Conservation (phyloP, 2,329 filamentous ascomycete genomes). For the Colletotrichum australisinense region DNA sequence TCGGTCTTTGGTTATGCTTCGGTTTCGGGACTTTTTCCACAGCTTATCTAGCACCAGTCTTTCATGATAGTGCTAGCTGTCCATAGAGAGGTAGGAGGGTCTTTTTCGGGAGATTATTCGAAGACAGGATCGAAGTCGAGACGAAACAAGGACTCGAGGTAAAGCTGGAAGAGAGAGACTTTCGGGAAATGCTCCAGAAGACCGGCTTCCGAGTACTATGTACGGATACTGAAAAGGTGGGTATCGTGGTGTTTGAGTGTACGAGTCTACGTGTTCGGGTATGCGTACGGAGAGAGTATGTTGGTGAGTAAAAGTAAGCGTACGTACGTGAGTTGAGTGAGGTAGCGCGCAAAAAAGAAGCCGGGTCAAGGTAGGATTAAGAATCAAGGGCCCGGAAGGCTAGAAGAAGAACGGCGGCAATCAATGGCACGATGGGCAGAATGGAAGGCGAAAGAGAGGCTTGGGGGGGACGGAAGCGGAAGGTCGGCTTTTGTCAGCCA, state of each 20-base stretch:
- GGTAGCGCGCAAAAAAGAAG: not conserved
- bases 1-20: constrained; percentile 25
- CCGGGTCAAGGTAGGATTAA: constrained; percentile 6
- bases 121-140: not conserved
- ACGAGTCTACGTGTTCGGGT: not conserved
- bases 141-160: not conserved
- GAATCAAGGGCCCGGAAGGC: constrained; percentile 13
- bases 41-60: constrained; percentile 15
- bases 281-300: constrained; percentile 10
- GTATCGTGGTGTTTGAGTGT: constrained; percentile 14
- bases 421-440: constrained; percentile 23
- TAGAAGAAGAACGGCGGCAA: constrained; percentile 19
- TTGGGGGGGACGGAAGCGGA: constrained; percentile 25
- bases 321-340: not conserved
- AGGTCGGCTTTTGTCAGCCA: constrained; percentile 36
- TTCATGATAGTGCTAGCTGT: constrained; percentile 33
- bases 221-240: constrained; percentile 11
- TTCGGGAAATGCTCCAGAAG: constrained; percentile 29
- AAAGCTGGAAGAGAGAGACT: not conserved
- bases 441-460: not conserved
- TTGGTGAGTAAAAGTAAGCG: not conserved
- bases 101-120: not conserved
- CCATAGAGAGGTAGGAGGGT: constrained; percentile 4
- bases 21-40: constrained; percentile 19
- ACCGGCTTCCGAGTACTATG: constrained; percentile 36